Evolutionary conservation across 2,329 filamentous ascomycete species (phyloP), one percentile per base, ranked within the genome.

Genomic region (Penicillium psychrosexuale): DNA sequence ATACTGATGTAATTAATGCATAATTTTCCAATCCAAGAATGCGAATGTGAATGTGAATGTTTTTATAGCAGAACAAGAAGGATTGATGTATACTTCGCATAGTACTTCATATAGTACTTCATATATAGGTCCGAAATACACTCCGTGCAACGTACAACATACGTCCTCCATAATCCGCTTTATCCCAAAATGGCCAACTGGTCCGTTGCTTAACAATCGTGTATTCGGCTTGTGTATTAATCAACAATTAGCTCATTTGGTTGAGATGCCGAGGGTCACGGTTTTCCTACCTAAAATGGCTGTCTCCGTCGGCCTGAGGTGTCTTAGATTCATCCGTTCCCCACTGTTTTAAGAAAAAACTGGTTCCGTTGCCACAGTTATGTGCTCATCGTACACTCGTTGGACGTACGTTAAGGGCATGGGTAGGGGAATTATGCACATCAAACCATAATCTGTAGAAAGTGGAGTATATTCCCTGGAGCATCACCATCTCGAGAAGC

Each of bases 261-360:
- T 39, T 30, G 47, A 28, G n/a, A n/a, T 34, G 54, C 51, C 28
- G 45, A 44, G 44, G 50, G 48, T 13, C 22, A 59, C 67, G 67
- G 68, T 61, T 49, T 38, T 66, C 58, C 52, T 67, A 47, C 66
- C 67, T 45, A 63, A 61, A 66, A 62, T 39, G 65, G 59, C 12
- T 12, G 33, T 47, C 50, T 42, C 65, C 64, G 65, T 63, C 58
- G 62, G 61, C 28, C 31, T 57, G 47, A 15, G 12, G 37, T 49
- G 57, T 40, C 34, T 56, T 59, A 38, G 59, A 53, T 62, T 61
- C 58, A 44, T 57, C 61, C 61, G 61, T 56, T 61, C 58, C 50
- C 61, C 61, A 63, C 61, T 49, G 42, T 40, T 48, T 43, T 31
- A 6, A 12, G 7, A 40, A 33, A 45, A 45, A 22, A 34, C 50